Percentiles rank a stretch among this genome's conserved stretches.
Conservation (phyloP, 2,329 filamentous ascomycete genomes). For the Alternaria gaisen region DNA sequence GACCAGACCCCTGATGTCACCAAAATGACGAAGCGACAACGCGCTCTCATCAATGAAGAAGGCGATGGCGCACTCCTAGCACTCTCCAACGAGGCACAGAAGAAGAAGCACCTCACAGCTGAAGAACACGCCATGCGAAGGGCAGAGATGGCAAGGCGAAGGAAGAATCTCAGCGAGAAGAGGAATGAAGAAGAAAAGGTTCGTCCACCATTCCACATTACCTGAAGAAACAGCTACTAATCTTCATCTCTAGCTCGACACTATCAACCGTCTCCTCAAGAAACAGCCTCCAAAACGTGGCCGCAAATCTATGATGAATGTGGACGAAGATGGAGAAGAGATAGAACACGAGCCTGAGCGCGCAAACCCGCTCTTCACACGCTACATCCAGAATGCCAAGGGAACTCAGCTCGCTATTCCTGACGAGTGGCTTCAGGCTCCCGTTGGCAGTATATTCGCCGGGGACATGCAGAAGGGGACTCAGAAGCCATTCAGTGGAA, state of each 20-base stretch:
- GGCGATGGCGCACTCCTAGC: constrained; percentile 58
- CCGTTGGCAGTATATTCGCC: constrained; percentile 68
- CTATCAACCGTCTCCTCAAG: constrained; percentile 88
- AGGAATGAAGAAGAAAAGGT: constrained; percentile 82
- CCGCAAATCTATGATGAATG: constrained; percentile 57
- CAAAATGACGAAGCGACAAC: constrained; percentile 74
- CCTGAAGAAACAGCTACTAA: constrained; percentile 19
- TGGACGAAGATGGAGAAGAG: constrained; percentile 61
- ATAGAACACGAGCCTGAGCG: constrained; percentile 56
- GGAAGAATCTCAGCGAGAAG: constrained; percentile 79
- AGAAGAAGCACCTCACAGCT: constrained; percentile 75
- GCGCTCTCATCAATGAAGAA: constrained; percentile 64
- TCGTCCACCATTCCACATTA: constrained; percentile 10
- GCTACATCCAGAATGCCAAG: constrained; percentile 72
- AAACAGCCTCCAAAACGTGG: constrained; percentile 79
- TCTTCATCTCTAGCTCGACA: constrained; percentile 73
- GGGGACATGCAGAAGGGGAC: constrained; percentile 35
- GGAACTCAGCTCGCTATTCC: constrained; percentile 72
- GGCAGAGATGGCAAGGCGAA: constrained; percentile 75
- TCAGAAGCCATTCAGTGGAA: constrained; percentile 37
- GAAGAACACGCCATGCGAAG: constrained; percentile 78
- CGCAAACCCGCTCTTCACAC: constrained; percentile 69
- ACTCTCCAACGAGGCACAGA: constrained; percentile 72
- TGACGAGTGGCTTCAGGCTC: constrained; percentile 71
- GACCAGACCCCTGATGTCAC: constrained; percentile 69